Evolutionary conservation across 2,329 filamentous ascomycete species (phyloP).

Genomic region (Fusarium caatingaense): DNA sequence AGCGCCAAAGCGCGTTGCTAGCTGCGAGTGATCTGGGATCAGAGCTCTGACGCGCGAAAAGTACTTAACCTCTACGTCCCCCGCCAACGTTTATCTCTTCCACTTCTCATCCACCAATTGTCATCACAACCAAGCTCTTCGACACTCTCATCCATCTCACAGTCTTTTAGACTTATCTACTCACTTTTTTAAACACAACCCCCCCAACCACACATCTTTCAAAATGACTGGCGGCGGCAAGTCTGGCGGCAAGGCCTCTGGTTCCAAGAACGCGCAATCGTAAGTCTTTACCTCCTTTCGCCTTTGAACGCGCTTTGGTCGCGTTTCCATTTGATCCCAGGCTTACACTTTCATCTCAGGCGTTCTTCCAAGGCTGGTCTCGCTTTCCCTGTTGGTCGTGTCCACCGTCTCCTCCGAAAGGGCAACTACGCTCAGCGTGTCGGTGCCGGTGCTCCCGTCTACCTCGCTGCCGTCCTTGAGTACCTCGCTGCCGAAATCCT

Average conservation of each 20-base stretch:
- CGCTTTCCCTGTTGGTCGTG: slow-evolving; percentile 98
- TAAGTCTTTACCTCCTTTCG: slow-evolving; percentile 63
- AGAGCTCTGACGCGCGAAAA: slow-evolving; percentile 60
- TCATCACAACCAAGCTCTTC: slow-evolving; percentile 53
- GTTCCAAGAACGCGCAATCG: slow-evolving; percentile 99
- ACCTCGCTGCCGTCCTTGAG: slow-evolving; percentile 96
- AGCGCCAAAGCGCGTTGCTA: slow-evolving; percentile 47
- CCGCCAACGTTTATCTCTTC: slow-evolving; percentile 55
- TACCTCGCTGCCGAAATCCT: slow-evolving; percentile 99
- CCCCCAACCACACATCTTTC: slow-evolving; percentile 56
- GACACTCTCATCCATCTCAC: slow-evolving; percentile 42
- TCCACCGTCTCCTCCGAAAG: slow-evolving; percentile 98
- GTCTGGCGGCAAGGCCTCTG: slow-evolving; percentile 99
- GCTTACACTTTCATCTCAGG: slow-evolving; percentile 60
- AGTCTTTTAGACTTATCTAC: slow-evolving; percentile 36
- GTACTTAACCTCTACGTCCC: slow-evolving; percentile 66
- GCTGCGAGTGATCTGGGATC: slow-evolving; percentile 63
- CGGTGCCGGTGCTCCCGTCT: slow-evolving; percentile 97
- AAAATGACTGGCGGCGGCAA: slow-evolving; percentile 99
- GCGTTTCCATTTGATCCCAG: slow-evolving; percentile 3
- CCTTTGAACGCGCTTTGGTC: slow-evolving; percentile 1
- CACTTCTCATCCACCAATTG: slow-evolving; percentile 52
- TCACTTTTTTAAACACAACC: slow-evolving; percentile 28
- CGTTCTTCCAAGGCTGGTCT: slow-evolving; percentile 99
- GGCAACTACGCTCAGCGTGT: slow-evolving; percentile 99